Conservation (phyloP, 768 basidiomycete genomes). For the Xerocomellus chrysenteron region DNA sequence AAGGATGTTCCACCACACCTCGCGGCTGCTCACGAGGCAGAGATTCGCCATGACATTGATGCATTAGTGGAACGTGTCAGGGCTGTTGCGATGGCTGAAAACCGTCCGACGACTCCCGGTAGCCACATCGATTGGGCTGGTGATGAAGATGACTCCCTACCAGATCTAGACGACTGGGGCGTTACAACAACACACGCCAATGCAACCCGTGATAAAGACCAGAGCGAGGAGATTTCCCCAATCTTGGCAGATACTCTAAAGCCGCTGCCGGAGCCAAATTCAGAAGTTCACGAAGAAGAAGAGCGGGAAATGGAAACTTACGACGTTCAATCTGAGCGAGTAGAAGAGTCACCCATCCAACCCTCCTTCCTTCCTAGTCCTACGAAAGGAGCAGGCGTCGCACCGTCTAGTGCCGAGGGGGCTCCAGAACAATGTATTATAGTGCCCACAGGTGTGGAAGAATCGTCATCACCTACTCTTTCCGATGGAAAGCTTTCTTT, state of each 20-base stretch:
- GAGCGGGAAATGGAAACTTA: conserved; percentile 24
- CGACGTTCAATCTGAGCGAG: conserved; percentile 5
- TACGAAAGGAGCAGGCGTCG: not conserved
- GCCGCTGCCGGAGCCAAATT: conserved; percentile 52
- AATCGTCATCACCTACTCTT: conserved; percentile 5
- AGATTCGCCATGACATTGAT: conserved; percentile 65
- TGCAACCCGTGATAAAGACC: conserved; percentile 24
- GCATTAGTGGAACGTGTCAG: conserved; percentile 77
- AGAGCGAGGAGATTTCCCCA: conserved; percentile 56
- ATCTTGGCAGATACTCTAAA: conserved; percentile 63
- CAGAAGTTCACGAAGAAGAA: conserved; percentile 22
- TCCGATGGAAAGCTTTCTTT: conserved; percentile 26
- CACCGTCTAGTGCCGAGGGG: conserved; percentile 5
- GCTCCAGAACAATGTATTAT: conserved; percentile 21
- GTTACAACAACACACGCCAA: conserved; percentile 47
- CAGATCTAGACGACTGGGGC: conserved; percentile 86
- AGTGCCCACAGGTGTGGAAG: conserved; percentile 9
- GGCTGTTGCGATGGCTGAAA: conserved; percentile 67
- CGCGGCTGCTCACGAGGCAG: conserved; percentile 35
- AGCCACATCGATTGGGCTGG: conserved; percentile 90
- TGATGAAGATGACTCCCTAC: conserved; percentile 77
- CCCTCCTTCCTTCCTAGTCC: conserved; percentile 7
- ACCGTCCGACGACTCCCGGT: conserved; percentile 67
- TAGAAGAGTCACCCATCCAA: conserved; percentile 6
- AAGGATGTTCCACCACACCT: conserved; percentile 67